Evolutionary conservation across 75 land plant species (phyloP).

Genomic region (Picea glauca): DNA sequence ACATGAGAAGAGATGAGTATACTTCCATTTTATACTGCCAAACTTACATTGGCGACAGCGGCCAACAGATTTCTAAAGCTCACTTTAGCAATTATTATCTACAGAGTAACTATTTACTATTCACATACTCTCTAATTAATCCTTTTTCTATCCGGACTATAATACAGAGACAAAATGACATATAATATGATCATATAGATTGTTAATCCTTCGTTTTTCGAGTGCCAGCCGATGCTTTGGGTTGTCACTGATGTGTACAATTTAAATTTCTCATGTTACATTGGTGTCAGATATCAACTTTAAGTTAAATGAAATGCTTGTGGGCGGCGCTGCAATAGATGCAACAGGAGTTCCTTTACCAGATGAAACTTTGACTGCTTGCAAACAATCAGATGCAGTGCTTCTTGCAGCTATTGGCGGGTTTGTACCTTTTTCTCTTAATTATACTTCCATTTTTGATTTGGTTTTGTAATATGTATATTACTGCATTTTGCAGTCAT

Average conservation of each 20-base stretch:
- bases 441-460: conserved; percentile 2
- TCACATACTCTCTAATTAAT: neutral
- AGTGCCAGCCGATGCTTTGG: too few species aligned
- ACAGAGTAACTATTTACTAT: neutral
- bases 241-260: neutral
- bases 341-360: conserved; percentile 81
- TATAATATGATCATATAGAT: too few species aligned
- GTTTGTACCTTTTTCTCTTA: conserved; percentile 26
- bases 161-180: neutral
- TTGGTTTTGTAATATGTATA: neutral
- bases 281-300: conserved; percentile 63
- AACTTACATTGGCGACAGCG: too few species aligned
- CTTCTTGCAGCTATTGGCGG: conserved; percentile 99
- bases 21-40: too few species aligned
- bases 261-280: neutral
- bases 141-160: neutral
- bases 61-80: neutral
- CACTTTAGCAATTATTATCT: neutral
- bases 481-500: neutral
- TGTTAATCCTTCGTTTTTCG: neutral
- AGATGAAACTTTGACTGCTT: conserved; percentile 71
- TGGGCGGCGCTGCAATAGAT: conserved; percentile 93
- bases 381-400: conserved; percentile 83
- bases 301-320: conserved; percentile 69
- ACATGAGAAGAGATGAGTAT: too few species aligned